Evolutionary conservation across 2,329 filamentous ascomycete species (phyloP).

Genomic region (Ophiocordyceps sinensis): DNA sequence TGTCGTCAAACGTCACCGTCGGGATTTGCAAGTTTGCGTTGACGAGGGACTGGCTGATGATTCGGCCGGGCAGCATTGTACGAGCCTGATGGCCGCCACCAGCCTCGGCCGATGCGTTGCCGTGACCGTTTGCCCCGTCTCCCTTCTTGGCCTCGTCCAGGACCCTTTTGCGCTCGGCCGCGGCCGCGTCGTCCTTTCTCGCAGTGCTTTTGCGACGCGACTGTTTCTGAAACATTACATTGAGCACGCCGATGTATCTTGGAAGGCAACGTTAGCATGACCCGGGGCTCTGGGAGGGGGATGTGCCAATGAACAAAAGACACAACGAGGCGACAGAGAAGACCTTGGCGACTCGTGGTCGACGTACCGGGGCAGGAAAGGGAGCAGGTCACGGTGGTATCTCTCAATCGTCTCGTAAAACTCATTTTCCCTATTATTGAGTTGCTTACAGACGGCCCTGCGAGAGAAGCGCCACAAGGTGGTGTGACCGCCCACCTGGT

Average conservation of each 20-base stretch:
- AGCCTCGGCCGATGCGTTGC: background rate
- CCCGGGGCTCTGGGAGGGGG: background rate
- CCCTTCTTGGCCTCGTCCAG: constrained; percentile 11
- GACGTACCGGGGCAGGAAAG: constrained; percentile 72
- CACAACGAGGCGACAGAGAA: background rate
- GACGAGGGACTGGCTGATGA: constrained; percentile 64
- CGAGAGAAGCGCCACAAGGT: constrained; percentile 93
- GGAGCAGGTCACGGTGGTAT: constrained; percentile 75
- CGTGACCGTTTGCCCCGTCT: constrained; percentile 1
- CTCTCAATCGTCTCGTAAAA: constrained; percentile 96
- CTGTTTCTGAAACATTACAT: constrained; percentile 85
- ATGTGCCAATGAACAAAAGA: background rate
- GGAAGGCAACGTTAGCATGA: background rate
- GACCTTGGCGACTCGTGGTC: background rate
- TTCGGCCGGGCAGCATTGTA: constrained; percentile 16
- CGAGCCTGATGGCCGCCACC: constrained; percentile 6
- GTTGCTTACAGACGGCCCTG: constrained; percentile 90
- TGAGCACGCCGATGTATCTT: constrained; percentile 93
- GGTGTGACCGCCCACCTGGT: constrained; percentile 94
- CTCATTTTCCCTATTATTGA: constrained; percentile 96
- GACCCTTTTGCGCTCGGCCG: constrained; percentile 20
- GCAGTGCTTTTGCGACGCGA: constrained; percentile 47
- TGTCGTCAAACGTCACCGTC: constrained; percentile 87
- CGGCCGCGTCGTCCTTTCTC: constrained; percentile 31
- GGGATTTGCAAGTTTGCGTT: constrained; percentile 53